These are phyloP conservation scores for Calycina herbarum DNA, from an alignment of 2,329 filamentous ascomycete genomes.

Conservation along the genomic window DNA sequence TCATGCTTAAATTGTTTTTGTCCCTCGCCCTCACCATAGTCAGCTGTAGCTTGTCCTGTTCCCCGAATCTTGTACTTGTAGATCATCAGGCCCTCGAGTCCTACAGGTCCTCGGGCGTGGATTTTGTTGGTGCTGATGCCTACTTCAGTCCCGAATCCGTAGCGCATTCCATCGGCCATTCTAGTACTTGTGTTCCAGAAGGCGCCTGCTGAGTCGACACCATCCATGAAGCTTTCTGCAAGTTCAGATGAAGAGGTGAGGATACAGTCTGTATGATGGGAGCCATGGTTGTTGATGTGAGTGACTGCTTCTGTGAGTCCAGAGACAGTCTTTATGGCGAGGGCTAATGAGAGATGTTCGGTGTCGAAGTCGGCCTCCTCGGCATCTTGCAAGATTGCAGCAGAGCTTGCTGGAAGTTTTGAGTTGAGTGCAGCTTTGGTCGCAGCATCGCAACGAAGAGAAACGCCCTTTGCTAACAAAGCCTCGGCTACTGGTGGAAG, in stretches of 20 bases:
- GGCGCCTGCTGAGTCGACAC: conserved; percentile 84
- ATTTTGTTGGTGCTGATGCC: conserved; percentile 99
- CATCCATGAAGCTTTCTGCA: conserved; percentile 80
- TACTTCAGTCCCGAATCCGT: conserved; percentile 96
- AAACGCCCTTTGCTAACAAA: conserved; percentile 74
- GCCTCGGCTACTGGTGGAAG: conserved; percentile 73
- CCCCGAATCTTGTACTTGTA: conserved; percentile 95
- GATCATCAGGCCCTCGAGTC: conserved; percentile 90
- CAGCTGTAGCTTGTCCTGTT: conserved; percentile 75
- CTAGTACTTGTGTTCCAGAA: conserved; percentile 97
- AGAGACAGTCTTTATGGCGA: conserved; percentile 80
- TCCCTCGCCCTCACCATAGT: conserved; percentile 67
- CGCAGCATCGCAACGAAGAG: conserved; percentile 73
- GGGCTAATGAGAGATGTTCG: conserved; percentile 81
- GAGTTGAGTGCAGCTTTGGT: conserved; percentile 64
- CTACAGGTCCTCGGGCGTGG: conserved; percentile 88
- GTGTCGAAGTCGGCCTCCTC: conserved; percentile 75
- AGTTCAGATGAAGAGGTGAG: conserved; percentile 67
- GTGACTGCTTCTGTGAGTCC: conserved; percentile 69
- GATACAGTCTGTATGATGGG: conserved; percentile 92
- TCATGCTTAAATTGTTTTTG: conserved; percentile 62
- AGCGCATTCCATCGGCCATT: conserved; percentile 95
- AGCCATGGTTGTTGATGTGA: conserved; percentile 91
- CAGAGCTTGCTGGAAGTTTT: conserved; percentile 44
- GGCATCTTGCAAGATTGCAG: conserved; percentile 61